phyloP scores from a whole-genome alignment of 352 stramenopile species.

The Phytophthora palmivora region DNA sequence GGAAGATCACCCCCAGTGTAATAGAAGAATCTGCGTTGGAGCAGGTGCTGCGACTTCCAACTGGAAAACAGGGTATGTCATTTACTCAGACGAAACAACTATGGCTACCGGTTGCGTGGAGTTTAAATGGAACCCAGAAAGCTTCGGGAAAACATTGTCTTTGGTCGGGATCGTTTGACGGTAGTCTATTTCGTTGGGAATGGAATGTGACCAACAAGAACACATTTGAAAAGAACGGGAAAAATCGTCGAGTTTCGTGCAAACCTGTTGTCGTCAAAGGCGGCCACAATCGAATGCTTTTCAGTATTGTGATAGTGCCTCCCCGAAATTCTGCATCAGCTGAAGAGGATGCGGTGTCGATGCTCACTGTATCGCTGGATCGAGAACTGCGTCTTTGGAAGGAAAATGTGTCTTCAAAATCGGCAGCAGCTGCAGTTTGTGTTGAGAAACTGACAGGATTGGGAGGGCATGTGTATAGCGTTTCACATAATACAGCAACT shows the following conservation, averaged over 20 bases:
- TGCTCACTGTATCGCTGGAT: conserved; percentile 74
- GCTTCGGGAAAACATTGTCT: conserved; percentile 36
- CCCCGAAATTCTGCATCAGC: neutral
- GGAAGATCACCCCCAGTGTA: conserved; percentile 23
- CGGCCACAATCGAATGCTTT: conserved; percentile 69
- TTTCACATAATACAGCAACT: conserved; percentile 41
- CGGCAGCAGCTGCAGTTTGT: conserved; percentile 34
- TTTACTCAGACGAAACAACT: conserved; percentile 74
- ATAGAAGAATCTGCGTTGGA: conserved; percentile 33
- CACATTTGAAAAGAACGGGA: conserved; percentile 22
- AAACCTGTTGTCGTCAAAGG: conserved; percentile 67
- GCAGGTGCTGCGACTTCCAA: conserved; percentile 56
- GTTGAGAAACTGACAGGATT: conserved; percentile 55
- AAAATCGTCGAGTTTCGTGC: conserved; percentile 22
- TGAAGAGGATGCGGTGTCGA: conserved; percentile 20
- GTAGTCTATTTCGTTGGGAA: conserved; percentile 70
- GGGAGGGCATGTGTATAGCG: conserved; percentile 70
- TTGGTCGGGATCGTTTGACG: conserved; percentile 78
- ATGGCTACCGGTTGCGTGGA: conserved; percentile 80
- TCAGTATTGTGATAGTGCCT: conserved; percentile 57
- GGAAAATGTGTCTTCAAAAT: conserved; percentile 24
- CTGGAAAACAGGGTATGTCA: conserved; percentile 65
- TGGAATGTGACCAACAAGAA: conserved; percentile 34
- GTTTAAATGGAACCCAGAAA: conserved; percentile 8
- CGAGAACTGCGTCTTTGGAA: conserved; percentile 72